A percentile compares a stretch with the other conserved stretches of the same genome.
These are phyloP conservation scores for Dioszegia hungarica DNA, from an alignment of 768 basidiomycete genomes.

Conservation along the genomic window DNA sequence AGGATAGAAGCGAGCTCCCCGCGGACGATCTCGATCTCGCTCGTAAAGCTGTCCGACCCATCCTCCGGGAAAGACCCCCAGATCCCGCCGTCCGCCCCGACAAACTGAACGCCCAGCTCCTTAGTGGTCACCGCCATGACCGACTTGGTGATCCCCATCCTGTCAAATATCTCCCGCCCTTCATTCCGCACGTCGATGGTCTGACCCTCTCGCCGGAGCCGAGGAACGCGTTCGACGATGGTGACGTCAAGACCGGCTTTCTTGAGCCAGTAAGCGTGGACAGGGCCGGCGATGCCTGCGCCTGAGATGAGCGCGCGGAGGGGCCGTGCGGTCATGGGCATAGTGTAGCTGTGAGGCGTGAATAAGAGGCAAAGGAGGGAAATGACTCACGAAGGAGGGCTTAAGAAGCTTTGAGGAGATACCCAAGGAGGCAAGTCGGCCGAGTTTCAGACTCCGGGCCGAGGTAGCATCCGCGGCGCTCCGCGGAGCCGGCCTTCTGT, in stretches of 20 bases:
- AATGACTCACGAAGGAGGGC: no score
- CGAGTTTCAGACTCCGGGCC: no score
- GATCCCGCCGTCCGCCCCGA: conserved; percentile 12
- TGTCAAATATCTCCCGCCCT: conserved; percentile 22
- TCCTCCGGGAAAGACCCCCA: conserved; percentile 18
- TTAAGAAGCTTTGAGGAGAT: no score
- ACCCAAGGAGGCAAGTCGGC: no score
- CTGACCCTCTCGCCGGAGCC: conserved; percentile 28
- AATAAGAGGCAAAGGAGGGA: no score
- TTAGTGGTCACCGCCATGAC: conserved; percentile 14
- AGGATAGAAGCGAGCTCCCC: conserved; percentile 36
- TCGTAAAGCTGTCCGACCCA: conserved; percentile 11
- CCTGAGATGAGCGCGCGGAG: conserved; percentile 31
- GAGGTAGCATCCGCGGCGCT: no score
- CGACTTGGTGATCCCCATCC: conserved; percentile 26
- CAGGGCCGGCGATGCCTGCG: conserved; percentile 40
- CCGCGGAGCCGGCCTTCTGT: no score
- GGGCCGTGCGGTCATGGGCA: no score
- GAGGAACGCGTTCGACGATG: conserved; percentile 30
- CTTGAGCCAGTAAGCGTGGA: conserved; percentile 30
- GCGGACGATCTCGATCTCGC: conserved; percentile 40
- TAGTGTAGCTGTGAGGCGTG: no score
- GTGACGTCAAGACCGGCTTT: conserved; percentile 21
- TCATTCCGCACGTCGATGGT: conserved; percentile 31
- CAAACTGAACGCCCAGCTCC: conserved; percentile 29